Conservation (phyloP, 2,329 filamentous ascomycete species). For the Xylaria hypoxylon region DNA sequence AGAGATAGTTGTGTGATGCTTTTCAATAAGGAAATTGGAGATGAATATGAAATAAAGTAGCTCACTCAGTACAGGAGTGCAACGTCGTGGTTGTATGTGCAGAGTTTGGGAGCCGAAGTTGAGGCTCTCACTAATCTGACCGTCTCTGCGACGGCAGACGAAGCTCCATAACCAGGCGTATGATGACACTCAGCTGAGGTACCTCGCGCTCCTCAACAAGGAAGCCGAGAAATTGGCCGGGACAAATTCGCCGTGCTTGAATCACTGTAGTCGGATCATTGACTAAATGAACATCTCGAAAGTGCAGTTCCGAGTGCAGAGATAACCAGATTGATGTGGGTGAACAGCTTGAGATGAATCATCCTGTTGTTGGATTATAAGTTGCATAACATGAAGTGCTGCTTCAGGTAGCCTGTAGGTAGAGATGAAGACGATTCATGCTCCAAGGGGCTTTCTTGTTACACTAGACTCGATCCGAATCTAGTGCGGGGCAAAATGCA, state of each 20-base stretch:
- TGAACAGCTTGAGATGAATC: conserved; percentile 29
- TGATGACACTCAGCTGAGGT: conserved; percentile 8
- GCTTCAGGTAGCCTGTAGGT: no score
- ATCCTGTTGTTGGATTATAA: conserved; percentile 20
- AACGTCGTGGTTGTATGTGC: background rate
- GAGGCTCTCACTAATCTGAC: conserved; percentile 19
- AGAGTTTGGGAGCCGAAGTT: background rate
- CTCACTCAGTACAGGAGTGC: conserved; percentile 22
- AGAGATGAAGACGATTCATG: conserved; percentile 23
- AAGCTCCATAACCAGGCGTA: conserved; percentile 29
- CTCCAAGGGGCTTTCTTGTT: conserved; percentile 12
- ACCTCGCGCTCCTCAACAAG: conserved; percentile 17
- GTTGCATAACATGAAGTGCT: conserved; percentile 14
- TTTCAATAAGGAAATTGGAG: conserved; percentile 4
- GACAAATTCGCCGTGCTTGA: conserved; percentile 18
- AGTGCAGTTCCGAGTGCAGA: conserved; percentile 14
- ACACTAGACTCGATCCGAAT: conserved; percentile 26
- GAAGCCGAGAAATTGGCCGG: conserved; percentile 22
- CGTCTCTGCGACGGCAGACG: conserved; percentile 24
- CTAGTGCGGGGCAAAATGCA: conserved; percentile 25
- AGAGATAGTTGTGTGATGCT: conserved; percentile 12
- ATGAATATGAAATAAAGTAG: background rate
- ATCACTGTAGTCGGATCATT: background rate
- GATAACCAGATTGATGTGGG: conserved; percentile 8
- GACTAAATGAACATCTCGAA: background rate